These are phyloP conservation scores for Vicia faba DNA, from an alignment of 306 rosid genomes.

Conservation along the genomic window DNA sequence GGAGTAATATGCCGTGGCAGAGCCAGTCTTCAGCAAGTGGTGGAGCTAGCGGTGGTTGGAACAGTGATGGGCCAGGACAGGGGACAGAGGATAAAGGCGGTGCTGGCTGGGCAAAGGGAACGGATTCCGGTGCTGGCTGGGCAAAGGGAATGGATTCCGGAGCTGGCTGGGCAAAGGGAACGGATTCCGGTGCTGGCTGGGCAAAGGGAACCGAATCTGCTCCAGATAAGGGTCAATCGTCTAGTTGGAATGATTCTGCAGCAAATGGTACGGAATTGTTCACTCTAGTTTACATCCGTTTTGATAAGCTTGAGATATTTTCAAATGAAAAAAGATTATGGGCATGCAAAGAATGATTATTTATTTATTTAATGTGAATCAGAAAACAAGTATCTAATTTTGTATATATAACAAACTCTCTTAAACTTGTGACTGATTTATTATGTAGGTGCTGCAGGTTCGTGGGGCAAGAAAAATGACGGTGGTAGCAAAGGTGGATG, in stretches of 20 bases:
- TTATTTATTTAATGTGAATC: neutral
- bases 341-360: neutral
- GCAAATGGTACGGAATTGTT: slow-evolving; percentile 42
- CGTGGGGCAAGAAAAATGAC: slow-evolving; percentile 51
- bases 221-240: slow-evolving; percentile 44
- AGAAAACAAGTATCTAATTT: neutral
- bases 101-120: neutral
- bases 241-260: slow-evolving; percentile 43
- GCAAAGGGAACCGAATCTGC: slow-evolving; percentile 32
- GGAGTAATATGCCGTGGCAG: no score
- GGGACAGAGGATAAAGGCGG: neutral
- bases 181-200: slow-evolving; percentile 20
- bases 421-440: slow-evolving; percentile 8
- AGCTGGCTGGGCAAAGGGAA: slow-evolving; percentile 8
- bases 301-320: neutral
- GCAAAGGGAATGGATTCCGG: no score
- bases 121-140: neutral
- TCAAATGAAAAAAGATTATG: neutral
- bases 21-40: slow-evolving; percentile 40
- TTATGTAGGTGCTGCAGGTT: slow-evolving; percentile 45
- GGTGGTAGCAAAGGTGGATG: slow-evolving; percentile 55
- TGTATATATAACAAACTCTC: slow-evolving; percentile 14
- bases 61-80: neutral
- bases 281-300: neutral
- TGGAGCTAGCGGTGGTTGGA: slow-evolving; percentile 22